Evolutionary conservation across 176 grass and related monocot species (phyloP).

Genomic region (Aegilops bicornis): DNA sequence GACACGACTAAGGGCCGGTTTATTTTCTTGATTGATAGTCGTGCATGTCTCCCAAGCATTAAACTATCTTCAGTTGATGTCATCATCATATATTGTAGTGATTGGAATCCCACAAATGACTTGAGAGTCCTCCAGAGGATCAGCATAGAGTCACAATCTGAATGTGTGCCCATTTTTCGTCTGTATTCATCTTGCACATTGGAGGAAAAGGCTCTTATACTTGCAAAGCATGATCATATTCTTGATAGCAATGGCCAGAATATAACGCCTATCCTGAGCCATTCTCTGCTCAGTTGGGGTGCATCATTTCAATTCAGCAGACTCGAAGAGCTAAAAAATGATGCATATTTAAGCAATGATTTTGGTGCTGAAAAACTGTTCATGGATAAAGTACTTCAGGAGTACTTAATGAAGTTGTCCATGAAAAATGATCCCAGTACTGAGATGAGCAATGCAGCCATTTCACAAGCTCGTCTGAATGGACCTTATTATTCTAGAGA

Average conservation of each 20-base stretch:
- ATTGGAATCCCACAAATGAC: slow-evolving; percentile 91
- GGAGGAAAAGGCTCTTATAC: slow-evolving; percentile 81
- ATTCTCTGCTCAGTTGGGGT: slow-evolving; percentile 93
- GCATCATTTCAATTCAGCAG: slow-evolving; percentile 61
- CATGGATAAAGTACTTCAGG: slow-evolving; percentile 45
- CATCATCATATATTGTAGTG: slow-evolving; percentile 79
- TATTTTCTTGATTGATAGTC: slow-evolving; percentile 85
- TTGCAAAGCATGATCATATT: slow-evolving; percentile 72
- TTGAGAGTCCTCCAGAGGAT: slow-evolving; percentile 67
- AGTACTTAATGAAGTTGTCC: slow-evolving; percentile 48
- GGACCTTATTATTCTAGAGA: slow-evolving; percentile 70
- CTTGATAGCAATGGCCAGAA: slow-evolving; percentile 67
- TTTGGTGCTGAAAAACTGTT: slow-evolving; percentile 41
- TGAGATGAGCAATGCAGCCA: slow-evolving; percentile 20
- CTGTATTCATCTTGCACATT: slow-evolving; percentile 77
- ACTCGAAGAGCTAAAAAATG: slow-evolving; percentile 59
- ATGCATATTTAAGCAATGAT: slow-evolving; percentile 31
- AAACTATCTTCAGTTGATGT: slow-evolving; percentile 84
- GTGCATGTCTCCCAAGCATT: slow-evolving; percentile 81
- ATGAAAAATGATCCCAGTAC: slow-evolving; percentile 33
- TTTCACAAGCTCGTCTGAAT: slow-evolving; percentile 53
- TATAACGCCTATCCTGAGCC: slow-evolving; percentile 59
- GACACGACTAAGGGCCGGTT: slow-evolving; percentile 78
- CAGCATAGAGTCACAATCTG: slow-evolving; percentile 63
- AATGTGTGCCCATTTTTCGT: slow-evolving; percentile 61